Evolutionary conservation across 306 rosid genomes (phyloP).

Genomic region (Alnus rubra): DNA sequence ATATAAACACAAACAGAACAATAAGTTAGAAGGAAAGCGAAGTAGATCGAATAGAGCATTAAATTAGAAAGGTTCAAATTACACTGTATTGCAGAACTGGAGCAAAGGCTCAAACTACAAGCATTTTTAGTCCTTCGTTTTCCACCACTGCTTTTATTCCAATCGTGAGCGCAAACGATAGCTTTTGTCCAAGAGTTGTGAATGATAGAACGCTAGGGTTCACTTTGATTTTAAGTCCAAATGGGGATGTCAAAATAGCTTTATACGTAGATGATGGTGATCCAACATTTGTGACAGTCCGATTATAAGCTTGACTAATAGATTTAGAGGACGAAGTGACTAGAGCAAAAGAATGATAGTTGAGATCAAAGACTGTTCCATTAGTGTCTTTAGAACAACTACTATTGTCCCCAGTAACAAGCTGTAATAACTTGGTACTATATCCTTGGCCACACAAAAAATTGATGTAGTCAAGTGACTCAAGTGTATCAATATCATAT

Average conservation of each 20-base stretch:
- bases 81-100: no score
- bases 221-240: constrained; percentile 35
- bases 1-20: no score
- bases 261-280: constrained; percentile 30
- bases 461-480: constrained; percentile 31
- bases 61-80: no score
- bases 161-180: constrained; percentile 23
- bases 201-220: constrained; percentile 31
- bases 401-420: constrained; percentile 26
- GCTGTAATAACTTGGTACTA: constrained; percentile 16
- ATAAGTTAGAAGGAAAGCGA: no score
- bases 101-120: no score
- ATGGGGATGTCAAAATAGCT: constrained; percentile 28
- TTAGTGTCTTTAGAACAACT: constrained; percentile 29
- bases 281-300: constrained; percentile 57
- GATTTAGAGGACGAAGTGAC: not conserved
- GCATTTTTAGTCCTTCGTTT: no score
- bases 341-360: constrained; percentile 51
- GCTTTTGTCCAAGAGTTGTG: constrained; percentile 32
- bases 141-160: no score
- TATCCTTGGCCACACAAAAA: constrained; percentile 50
- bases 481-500: constrained; percentile 42
- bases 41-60: no score
- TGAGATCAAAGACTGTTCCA: constrained; percentile 31
- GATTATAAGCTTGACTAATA: constrained; percentile 29